Base-by-base conservation (phyloP, 2,329 filamentous ascomycete genomes). In the Aplosporella prunicola region DNA sequence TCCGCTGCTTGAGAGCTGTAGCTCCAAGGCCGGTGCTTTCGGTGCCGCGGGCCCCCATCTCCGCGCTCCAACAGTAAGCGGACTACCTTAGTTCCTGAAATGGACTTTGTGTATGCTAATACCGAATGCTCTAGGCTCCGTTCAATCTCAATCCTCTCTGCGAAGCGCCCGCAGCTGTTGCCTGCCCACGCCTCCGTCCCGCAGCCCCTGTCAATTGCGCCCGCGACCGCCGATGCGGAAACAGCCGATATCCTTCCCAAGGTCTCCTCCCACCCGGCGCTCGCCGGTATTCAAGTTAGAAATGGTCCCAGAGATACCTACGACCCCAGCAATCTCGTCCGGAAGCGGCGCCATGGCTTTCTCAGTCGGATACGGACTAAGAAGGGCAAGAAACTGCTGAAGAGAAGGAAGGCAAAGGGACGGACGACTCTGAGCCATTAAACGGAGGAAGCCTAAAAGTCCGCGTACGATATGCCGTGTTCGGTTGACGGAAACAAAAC, bases 331-430 rank as follows among this genome's bases (percentile, higher is more conserved):
- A 71, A 77, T 44, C 51, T 68, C 29, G 71, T 77, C 27, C 64
- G 76, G 52, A 80, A 79, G 60, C 63, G 76, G 44, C 64, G 75
- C 48, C 71, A 76, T 57, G 75, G 75, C 2, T 79, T 76, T 49
- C 51, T 79, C 42, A 60, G 67, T 8, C 56, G 76, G 47, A 45
- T 75, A 43, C 62, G 62, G 50, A 65, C 64, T 15, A 64, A 67
- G 50, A 70, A 65, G 35, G 76, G 76, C 16, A 58, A 69, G 49
- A 66, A 66, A 53, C 61, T 69, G 32, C 46, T 80, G 45, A 66
- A 64, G 56, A 62, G 73, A 51, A 62, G 75, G 53, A 59, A 63
- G 49, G 51, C 64, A 39, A 77, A 72, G 63, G 68, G 69, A 16
- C 63, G 72, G 54, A 18, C 6, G 18, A 37, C 33, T 13, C 24